Evolutionary conservation across 805 yeast species (phyloP), one percentile per base, ranked within the genome.

Genomic region (Candida multigemmis): DNA sequence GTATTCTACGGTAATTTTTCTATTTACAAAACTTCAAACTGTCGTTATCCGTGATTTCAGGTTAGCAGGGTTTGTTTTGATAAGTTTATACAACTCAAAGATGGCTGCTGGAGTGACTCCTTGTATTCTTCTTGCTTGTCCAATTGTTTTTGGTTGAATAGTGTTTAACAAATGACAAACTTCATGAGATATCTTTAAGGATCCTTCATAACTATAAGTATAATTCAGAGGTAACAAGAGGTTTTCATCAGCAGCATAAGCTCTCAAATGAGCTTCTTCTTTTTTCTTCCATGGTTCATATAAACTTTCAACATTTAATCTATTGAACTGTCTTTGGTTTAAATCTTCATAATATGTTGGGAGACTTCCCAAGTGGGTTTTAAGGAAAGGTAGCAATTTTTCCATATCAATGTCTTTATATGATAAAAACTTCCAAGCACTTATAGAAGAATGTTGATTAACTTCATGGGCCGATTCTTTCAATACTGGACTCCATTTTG

Each of bases 81-180:
- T 65, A 30, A 79, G 48, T 34, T 76, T 63, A 45, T 77, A 82
- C 24, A 87, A 61, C 45, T 83, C 93, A 36, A 85, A 80, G 11
- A 84, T 61, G 0, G 96, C 91, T 0, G 96, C 89, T 0, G 97
- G 95, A 0, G 97, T 89, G 2, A 91, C 76, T 1, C 98, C 97
- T 44, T 91, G 94, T 8, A 89, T 80, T 40, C 97, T 65, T 47
- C 94, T 68, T 0, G 97, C 97, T 48, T 91, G 97, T 0, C 97
- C 97, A 23, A 91, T 73, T 0, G 96, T 91, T 28, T 73, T 72
- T 0, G 98, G 98, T 35, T 82, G 78, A 10, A 84, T 74, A 7
- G 67, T 64, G 41, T 84, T 82, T 29, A 91, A 59, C 7, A 81
- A 54, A 11, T 60, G 62, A 31, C 80, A 71, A 16, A 77, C 87